Base-by-base conservation (phyloP, 148 eudicot species). In the Spergularia marina region DNA sequence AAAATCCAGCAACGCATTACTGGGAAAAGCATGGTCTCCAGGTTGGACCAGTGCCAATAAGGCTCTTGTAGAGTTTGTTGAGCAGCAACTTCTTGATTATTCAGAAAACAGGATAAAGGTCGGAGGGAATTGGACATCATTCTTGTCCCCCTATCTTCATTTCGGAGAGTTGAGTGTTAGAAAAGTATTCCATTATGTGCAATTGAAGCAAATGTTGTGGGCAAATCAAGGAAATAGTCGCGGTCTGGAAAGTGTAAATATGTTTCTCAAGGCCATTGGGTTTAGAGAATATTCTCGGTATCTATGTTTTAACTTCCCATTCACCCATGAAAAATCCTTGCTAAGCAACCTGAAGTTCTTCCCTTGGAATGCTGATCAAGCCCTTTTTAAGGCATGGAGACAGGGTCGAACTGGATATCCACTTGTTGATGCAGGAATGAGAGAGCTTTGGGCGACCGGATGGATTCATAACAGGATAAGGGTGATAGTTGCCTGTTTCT, bases 401-500 rank as follows among this genome's bases (percentile, higher is more conserved):
- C 99, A 92, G 77, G 99, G 99, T 75, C 89, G 91, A 39, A 92
- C 98, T 4, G 99, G 99, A 30, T 95, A 92, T 70, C 99, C 98
- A 17, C 77, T 95, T 76, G 99, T 95, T 36, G 99, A 95, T 84
- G 99, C 99, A 0, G 96, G 97, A 40, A 95, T 95, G 99, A 83
- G 99, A 77, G 99, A 95, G 82, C 86, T 95, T 18, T 95, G 99
- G 99, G 99, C 99, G 6, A 95, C 96, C 7, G 99, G 99, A 34
- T 95, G 99, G 99, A 86, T 88, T 49, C 99, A 92, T 70, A 95
- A 92, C 61, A 85, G 85, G 76, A 86, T 90, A 82, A 82, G 99
- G 83, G 94, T 92, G 60, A 95, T 90, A 75, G 96, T 88, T 72
- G 86, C 99, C 0, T 88, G 97, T 79, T 95, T 95, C 76, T 92